These are phyloP conservation scores for Termitomyces heimii DNA, from an alignment of 768 basidiomycete species.

Conservation along the genomic window DNA sequence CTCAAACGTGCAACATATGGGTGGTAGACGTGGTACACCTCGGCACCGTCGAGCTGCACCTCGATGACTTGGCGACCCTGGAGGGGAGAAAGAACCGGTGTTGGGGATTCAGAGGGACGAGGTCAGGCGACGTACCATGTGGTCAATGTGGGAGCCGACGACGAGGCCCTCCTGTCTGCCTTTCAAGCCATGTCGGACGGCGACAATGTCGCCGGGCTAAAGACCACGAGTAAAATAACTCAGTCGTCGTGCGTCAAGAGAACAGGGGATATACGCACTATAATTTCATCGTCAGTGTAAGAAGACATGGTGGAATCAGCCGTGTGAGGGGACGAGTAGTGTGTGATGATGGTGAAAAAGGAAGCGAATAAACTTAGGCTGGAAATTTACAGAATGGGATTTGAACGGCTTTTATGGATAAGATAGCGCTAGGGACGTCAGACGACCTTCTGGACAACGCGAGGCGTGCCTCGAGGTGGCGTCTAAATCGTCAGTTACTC, in stretches of 20 bases:
- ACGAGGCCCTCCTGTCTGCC: conserved; percentile 78
- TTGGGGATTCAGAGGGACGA: background rate
- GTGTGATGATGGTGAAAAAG: conserved; percentile 1
- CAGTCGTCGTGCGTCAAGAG: background rate
- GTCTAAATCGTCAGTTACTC: background rate
- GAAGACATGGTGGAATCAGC: conserved; percentile 22
- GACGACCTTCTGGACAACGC: conserved; percentile 27
- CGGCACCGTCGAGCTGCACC: conserved; percentile 67
- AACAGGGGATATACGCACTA: conserved; percentile 12
- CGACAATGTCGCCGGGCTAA: conserved; percentile 78
- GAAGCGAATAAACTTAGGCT: conserved; percentile 16
- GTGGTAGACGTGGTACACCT: conserved; percentile 70
- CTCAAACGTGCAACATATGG: conserved; percentile 76
- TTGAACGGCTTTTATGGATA: conserved; percentile 43
- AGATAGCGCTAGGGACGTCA: conserved; percentile 21
- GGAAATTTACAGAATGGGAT: conserved; percentile 20
- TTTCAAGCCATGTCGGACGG: conserved; percentile 57
- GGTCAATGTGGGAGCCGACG: conserved; percentile 68
- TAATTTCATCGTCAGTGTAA: conserved; percentile 27
- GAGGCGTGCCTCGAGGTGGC: conserved; percentile 50
- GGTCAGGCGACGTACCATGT: conserved; percentile 40
- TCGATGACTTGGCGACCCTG: conserved; percentile 82
- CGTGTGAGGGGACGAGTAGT: background rate
- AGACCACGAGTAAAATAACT: background rate
- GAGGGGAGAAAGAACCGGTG: background rate